Evolutionary conservation across 108 stramenopile species (phyloP), one percentile per base, ranked within the genome.

Genomic region (Mediolabrus comicus): DNA sequence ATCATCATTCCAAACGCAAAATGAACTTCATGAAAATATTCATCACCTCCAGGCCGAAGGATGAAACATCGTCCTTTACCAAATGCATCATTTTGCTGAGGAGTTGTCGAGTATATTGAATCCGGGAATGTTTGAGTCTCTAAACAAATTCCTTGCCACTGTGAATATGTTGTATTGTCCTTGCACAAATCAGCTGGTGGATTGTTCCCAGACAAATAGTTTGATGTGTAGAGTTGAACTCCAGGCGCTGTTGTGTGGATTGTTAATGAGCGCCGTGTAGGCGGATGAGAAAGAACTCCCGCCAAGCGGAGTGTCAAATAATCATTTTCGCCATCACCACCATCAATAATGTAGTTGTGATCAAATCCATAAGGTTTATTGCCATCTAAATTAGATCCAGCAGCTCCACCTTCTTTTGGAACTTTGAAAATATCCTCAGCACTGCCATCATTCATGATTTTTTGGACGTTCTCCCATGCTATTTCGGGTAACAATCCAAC

Each of bases 71-170:
- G 68, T 49, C 91, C 91, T 14, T 69, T 62, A 5, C 72, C 53
- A 77, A 92, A 92, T 25, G 78, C 77, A 31, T 53, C 29, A 49
- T 67, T 64, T 8, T 62, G 46, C 11, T 33, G 24, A 12, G 43
- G 61, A 25, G 54, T 49, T 2, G 16, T 71, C 4, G 65, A 43
- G 38, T 65, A 66, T 19, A 84, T 77, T 11, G 90, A 84, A 61
- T 94, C 92, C 1, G 96, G 96, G 67, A 83, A 94, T 28, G 87
- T 79, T 65, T 96, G 92, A 4, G 93, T 93, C 54, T 96, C 96
- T 13, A 96, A 78, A 67, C 93, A 94, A 16, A 96, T 35, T 2
- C 84, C 92, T 59, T 85, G 81, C 87, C 90, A 89, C 36, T 71
- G 79, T 16, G 31, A 29, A 67, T 94, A 94, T 12, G 30, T 32